phyloP scores from a whole-genome alignment of 371 early-diverging fungal genomes.

The Apophysomyces trapeziformis region DNA sequence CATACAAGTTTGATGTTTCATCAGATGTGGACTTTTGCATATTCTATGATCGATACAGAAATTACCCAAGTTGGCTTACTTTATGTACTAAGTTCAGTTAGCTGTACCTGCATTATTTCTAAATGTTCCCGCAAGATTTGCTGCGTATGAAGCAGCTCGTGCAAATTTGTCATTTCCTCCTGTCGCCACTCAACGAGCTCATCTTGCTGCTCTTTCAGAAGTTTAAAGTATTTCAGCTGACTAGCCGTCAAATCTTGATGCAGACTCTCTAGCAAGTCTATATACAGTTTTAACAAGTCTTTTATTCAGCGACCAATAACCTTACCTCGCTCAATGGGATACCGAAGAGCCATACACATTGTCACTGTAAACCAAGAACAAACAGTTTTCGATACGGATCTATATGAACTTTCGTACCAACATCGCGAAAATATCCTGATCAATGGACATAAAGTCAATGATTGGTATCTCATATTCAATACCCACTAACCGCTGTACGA shows the following conservation, averaged over 20 bases:
- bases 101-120: neutral
- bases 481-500: constrained; percentile 16
- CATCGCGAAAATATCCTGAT: constrained; percentile 21
- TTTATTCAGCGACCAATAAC: neutral
- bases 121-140: neutral
- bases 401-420: constrained; percentile 1
- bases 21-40: neutral
- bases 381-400: neutral
- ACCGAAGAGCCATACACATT: constrained; percentile 20
- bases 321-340: constrained; percentile 20
- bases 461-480: neutral
- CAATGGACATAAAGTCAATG: neutral
- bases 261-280: constrained; percentile 17
- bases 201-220: constrained; percentile 14
- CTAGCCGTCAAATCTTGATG: constrained; percentile 14
- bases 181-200: constrained; percentile 16
- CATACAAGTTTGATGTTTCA: neutral
- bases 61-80: too few relatives aligned
- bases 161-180: constrained; percentile 10
- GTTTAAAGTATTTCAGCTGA: constrained; percentile 9
- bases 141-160: neutral
- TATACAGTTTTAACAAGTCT: neutral
- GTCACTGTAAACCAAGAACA: constrained; percentile 1
- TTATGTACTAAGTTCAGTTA: neutral
- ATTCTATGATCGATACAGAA: neutral